A percentile compares a stretch with the other conserved stretches of the same genome.
Conservation (phyloP, 768 basidiomycete species). For the Panus rudis region DNA sequence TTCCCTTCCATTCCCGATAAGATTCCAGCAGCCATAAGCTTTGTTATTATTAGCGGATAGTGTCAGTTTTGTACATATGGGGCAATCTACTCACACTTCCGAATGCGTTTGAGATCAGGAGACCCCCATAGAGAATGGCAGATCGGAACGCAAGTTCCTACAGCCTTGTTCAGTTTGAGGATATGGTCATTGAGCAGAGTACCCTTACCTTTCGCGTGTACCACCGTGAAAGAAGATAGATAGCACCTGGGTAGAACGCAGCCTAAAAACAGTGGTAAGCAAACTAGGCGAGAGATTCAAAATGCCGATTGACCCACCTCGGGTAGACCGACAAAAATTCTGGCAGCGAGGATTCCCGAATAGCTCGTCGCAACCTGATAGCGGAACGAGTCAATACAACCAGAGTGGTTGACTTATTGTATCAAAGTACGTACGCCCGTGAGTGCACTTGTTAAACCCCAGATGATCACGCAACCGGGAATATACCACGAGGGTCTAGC, state of each 20-base stretch:
- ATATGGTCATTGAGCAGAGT: neutral
- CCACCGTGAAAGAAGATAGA: constrained; percentile 32
- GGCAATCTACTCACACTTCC: constrained; percentile 40
- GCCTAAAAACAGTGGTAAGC: constrained; percentile 27
- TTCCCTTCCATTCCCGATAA: constrained; percentile 62
- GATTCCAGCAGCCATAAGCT: constrained; percentile 74
- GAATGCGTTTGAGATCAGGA: constrained; percentile 62
- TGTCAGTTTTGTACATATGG: neutral
- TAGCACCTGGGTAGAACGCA: constrained; percentile 58
- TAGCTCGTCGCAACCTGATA: constrained; percentile 48
- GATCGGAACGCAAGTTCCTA: constrained; percentile 63
- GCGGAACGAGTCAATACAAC: neutral
- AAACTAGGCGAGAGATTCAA: neutral
- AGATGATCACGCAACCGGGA: constrained; percentile 48
- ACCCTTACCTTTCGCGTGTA: constrained; percentile 27
- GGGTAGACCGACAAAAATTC: constrained; percentile 57
- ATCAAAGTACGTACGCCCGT: constrained; percentile 42
- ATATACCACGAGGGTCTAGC: constrained; percentile 57
- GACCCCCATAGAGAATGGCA: constrained; percentile 51
- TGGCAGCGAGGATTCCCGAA: constrained; percentile 46
- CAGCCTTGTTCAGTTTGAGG: neutral
- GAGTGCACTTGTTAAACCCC: constrained; percentile 57
- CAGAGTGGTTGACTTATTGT: neutral
- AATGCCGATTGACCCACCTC: constrained; percentile 29
- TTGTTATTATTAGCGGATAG: neutral